These are phyloP conservation scores for Seiridium unicorne DNA, from an alignment of 2,329 filamentous ascomycete genomes.

Conservation along the genomic window DNA sequence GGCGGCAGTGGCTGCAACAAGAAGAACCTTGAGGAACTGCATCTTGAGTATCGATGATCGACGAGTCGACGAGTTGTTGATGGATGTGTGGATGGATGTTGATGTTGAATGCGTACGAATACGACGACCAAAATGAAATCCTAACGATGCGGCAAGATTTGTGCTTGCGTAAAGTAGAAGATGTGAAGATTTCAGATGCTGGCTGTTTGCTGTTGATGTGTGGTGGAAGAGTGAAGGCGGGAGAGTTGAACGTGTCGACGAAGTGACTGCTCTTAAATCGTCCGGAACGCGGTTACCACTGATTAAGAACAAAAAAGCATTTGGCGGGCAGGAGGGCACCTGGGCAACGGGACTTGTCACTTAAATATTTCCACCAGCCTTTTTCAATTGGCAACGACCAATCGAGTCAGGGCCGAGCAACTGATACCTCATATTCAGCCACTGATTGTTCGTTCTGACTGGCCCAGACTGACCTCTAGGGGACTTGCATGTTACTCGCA, in stretches of 20 bases:
- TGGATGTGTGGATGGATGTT: neutral
- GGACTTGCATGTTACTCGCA: no score
- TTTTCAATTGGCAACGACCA: no score
- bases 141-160: neutral
- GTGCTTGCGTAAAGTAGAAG: neutral
- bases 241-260: neutral
- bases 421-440: no score
- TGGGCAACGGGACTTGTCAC: no score
- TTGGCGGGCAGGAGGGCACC: no score
- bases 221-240: neutral
- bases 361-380: no score
- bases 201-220: neutral
- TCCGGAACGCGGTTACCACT: neutral
- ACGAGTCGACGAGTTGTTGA: neutral
- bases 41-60: conserved; percentile 2
- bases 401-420: no score
- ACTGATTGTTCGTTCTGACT: no score
- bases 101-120: neutral
- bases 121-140: neutral
- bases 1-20: neutral
- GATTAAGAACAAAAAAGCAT: neutral
- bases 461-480: no score
- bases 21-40: conserved; percentile 7
- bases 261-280: neutral
- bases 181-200: neutral